phyloP scores from a whole-genome alignment of 306 rosid genomes.

The Argentina anserina region DNA sequence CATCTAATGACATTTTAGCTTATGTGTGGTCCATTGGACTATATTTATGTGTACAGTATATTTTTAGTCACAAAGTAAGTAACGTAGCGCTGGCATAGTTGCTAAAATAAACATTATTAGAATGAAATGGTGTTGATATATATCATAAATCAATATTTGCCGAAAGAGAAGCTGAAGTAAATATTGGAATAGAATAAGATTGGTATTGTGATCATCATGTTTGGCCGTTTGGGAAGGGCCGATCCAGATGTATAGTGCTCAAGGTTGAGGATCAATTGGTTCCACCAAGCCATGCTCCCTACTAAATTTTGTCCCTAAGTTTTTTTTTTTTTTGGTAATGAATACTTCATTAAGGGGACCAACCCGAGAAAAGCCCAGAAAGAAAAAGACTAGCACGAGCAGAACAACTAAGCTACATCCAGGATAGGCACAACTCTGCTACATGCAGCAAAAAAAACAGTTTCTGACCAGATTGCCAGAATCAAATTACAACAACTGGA shows the following conservation, averaged over 20 bases:
- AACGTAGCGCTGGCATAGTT: not conserved
- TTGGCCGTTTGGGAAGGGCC: not conserved
- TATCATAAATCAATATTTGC: not conserved
- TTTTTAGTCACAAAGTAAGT: not conserved
- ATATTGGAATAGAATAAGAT: not conserved
- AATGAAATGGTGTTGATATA: not conserved
- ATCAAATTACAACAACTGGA: too few species aligned
- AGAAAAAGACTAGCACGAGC: too few species aligned
- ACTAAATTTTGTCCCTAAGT: not conserved
- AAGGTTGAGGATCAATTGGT: not conserved
- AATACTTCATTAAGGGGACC: too few species aligned
- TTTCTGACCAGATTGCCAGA: too few species aligned
- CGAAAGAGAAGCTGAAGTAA: not conserved
- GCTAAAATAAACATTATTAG: not conserved
- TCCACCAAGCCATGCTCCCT: not conserved
- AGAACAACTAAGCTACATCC: too few species aligned
- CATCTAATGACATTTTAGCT: not conserved
- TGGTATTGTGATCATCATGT: not conserved
- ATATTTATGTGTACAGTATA: not conserved
- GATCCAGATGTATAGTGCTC: not conserved
- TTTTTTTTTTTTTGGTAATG: too few species aligned
- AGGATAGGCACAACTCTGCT: too few species aligned
- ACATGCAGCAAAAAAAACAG: too few species aligned
- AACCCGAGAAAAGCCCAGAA: too few species aligned
- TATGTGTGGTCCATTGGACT: not conserved